Evolutionary conservation across 768 basidiomycete species (phyloP).

Genomic region (Pulveroboletus sp.): DNA sequence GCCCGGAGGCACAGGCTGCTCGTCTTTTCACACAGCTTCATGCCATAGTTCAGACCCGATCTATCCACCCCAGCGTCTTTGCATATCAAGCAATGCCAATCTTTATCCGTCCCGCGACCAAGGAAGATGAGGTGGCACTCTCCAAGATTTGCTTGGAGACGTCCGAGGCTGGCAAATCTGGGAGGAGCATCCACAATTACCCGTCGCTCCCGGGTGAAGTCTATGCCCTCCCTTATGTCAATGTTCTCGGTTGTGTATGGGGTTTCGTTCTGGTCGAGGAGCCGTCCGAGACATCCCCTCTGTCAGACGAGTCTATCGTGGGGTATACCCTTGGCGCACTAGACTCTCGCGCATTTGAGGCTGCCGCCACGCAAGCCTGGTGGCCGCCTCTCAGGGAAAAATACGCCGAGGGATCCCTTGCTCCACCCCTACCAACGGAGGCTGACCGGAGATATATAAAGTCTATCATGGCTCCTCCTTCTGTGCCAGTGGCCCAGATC

Average conservation of each 20-base stretch:
- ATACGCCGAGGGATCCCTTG: constrained; percentile 37
- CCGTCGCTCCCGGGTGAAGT: constrained; percentile 65
- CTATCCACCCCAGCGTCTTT: background rate
- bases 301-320: constrained; percentile 43
- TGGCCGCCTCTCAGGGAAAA: constrained; percentile 57
- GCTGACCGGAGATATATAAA: constrained; percentile 31
- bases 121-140: constrained; percentile 50
- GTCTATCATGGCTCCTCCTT: constrained; percentile 32
- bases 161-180: constrained; percentile 64
- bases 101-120: constrained; percentile 52
- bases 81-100: constrained; percentile 29
- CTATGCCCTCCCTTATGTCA: constrained; percentile 73
- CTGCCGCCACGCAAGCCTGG: constrained; percentile 52
- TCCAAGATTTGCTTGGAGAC: constrained; percentile 74
- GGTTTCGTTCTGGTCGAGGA: constrained; percentile 68
- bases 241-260: constrained; percentile 55
- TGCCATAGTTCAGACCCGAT: background rate
- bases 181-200: constrained; percentile 55
- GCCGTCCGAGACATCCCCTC: constrained; percentile 14
- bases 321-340: constrained; percentile 68
- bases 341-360: constrained; percentile 64
- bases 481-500: constrained; percentile 49
- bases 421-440: constrained; percentile 15
- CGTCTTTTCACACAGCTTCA: background rate
- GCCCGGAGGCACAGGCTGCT: background rate